Conservation (phyloP, 768 basidiomycete genomes). For the Boletus sp. region DNA sequence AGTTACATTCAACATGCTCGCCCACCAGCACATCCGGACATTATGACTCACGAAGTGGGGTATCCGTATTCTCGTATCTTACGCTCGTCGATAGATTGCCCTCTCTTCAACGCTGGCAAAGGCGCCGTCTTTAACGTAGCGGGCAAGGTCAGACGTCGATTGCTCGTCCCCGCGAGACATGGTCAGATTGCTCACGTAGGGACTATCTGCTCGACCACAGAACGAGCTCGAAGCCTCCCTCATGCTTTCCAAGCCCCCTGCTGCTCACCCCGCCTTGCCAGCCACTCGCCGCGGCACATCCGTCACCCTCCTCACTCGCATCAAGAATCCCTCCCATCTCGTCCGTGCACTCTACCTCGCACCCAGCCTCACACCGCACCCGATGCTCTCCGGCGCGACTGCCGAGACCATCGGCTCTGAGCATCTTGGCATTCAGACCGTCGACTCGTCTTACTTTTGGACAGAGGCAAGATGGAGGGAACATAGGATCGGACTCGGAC, state of each 20-base stretch:
- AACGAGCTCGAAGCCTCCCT: slow-evolving; percentile 80
- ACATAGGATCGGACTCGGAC: slow-evolving; percentile 67
- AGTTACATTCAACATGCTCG: background rate
- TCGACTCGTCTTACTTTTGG: slow-evolving; percentile 76
- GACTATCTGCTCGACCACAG: slow-evolving; percentile 33
- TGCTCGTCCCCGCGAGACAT: background rate
- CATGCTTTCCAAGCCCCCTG: slow-evolving; percentile 77
- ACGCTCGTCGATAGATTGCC: slow-evolving; percentile 48
- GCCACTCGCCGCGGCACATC: slow-evolving; percentile 59
- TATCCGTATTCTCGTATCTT: background rate
- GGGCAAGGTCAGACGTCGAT: slow-evolving; percentile 59
- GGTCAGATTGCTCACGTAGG: background rate
- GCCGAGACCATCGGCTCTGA: slow-evolving; percentile 59
- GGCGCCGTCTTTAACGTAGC: slow-evolving; percentile 81
- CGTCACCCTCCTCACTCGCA: slow-evolving; percentile 60
- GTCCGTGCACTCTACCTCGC: slow-evolving; percentile 67
- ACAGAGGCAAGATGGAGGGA: slow-evolving; percentile 74
- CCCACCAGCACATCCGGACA: no score
- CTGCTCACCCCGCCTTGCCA: slow-evolving; percentile 57
- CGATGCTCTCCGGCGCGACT: slow-evolving; percentile 63
- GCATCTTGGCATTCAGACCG: slow-evolving; percentile 50
- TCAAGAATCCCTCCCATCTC: slow-evolving; percentile 71
- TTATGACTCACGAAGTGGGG: background rate
- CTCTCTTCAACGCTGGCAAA: slow-evolving; percentile 75
- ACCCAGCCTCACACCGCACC: slow-evolving; percentile 59